Evolutionary conservation across 495 filamentous ascomycete genomes (phyloP).

Genomic region (Talaromyces borbonicus): DNA sequence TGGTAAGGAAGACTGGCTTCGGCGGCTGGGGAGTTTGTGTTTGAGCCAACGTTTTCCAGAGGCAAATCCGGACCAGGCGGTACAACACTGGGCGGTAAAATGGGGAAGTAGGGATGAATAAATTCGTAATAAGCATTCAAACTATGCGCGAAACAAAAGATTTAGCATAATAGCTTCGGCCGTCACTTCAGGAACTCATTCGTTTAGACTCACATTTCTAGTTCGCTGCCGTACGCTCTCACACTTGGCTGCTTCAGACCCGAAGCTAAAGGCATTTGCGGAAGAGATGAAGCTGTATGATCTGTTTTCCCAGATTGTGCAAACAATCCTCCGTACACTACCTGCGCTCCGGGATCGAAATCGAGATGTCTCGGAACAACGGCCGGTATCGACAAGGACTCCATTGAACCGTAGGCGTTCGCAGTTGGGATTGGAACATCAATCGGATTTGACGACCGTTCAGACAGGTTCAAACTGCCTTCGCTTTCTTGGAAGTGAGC

Average conservation of each 20-base stretch:
- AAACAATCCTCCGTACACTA: constrained; percentile 30
- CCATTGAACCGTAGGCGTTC: constrained; percentile 28
- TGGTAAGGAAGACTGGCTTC: constrained; percentile 27
- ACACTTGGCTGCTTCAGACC: constrained; percentile 21
- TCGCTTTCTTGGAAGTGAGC: constrained; percentile 6
- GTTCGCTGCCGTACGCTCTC: constrained; percentile 32
- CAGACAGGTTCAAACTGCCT: not conserved
- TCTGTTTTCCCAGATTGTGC: constrained; percentile 13
- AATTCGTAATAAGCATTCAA: constrained; percentile 52
- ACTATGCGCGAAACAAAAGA: constrained; percentile 27
- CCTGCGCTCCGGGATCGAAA: constrained; percentile 25
- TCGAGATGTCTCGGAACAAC: constrained; percentile 34
- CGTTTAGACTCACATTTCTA: constrained; percentile 26
- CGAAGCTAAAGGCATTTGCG: constrained; percentile 22
- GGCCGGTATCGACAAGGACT: constrained; percentile 33
- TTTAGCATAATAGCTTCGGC: too few species aligned
- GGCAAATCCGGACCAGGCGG: constrained; percentile 34
- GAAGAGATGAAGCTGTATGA: constrained; percentile 13
- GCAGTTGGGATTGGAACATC: not conserved
- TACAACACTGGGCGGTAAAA: constrained; percentile 43
- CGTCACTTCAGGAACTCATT: not conserved
- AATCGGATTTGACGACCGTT: not conserved
- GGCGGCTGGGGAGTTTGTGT: constrained; percentile 33
- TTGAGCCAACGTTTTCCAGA: constrained; percentile 30
- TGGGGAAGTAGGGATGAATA: constrained; percentile 49